Evolutionary conservation across 2,329 filamentous ascomycete genomes (phyloP), one percentile per base, ranked within the genome.

Genomic region (Tolypocladium nubicola): DNA sequence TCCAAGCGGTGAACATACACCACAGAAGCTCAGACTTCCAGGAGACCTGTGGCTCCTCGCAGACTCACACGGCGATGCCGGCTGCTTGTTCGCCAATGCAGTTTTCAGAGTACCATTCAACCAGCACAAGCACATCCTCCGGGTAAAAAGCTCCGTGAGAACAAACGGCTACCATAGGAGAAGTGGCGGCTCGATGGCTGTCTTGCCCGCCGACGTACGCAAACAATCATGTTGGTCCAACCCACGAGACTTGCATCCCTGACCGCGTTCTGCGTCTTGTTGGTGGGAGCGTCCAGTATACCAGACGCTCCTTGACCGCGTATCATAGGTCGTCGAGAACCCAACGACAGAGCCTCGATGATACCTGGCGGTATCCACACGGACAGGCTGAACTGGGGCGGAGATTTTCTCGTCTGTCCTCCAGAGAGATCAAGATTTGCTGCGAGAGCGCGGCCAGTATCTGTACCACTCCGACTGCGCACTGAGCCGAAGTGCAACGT

Each of bases 401-500:
- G 30, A 49, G 47, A 37, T 37, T 52, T 35, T 14, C 19, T n/a
- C 38, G 45, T n/a, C 26, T 40, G 14, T n/a, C 39, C 39, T 16
- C 19, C 4, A 14, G 9, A 33, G 39, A 43, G 8, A 43, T 54
- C 23, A 40, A 40, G 19, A 54, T 43, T 19, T 40, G 39, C 26
- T 33, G 43, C 33, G 21, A 8, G n/a, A n/a, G 10, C 30, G 19
- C 26, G 16, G 30, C 1, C 47, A 7, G 19, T 23, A 26, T 21
- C 41, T 39, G 57, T 56, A 35, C 30, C 30, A 56, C 57, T 5
- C 54, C 57, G 52, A 54, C 57, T 54, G 45, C 52, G 54, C 57
- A 58, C 54, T 56, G 41, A 56, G 54, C 54, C 57, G 57, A 58
- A 45, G 57, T 58, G 55, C 52, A 50, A 58, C 57, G 43, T 50